Conservation (phyloP, 2,329 filamentous ascomycete species). For the Ascosphaera aggregata region DNA sequence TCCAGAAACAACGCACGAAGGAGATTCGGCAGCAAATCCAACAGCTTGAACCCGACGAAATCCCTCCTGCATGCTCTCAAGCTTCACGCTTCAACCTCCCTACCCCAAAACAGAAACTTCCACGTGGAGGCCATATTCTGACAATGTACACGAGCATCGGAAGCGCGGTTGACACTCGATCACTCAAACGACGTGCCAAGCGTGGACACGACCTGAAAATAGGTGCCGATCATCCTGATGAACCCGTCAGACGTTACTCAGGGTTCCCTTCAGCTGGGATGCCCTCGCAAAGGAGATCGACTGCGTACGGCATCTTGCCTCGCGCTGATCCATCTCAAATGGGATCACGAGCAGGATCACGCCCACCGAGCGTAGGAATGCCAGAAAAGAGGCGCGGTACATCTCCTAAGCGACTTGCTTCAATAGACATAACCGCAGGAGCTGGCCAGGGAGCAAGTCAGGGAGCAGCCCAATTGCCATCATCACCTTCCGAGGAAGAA, state of each 20-base stretch:
- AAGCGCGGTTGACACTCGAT: background rate
- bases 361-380: background rate
- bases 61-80: slow-evolving; percentile 62
- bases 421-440: background rate
- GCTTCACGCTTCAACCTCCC: slow-evolving; percentile 22
- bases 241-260: background rate
- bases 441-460: too few relatives aligned
- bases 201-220: background rate
- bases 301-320: slow-evolving; percentile 12
- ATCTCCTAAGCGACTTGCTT: background rate
- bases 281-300: slow-evolving; percentile 25
- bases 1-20: slow-evolving; percentile 49
- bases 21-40: slow-evolving; percentile 52
- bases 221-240: background rate
- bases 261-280: background rate
- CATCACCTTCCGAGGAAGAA: background rate
- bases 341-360: background rate
- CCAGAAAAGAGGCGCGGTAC: background rate
- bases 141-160: background rate
- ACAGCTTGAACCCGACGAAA: slow-evolving; percentile 45
- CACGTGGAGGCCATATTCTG: background rate
- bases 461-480: background rate
- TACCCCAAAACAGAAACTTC: background rate
- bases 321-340: slow-evolving; percentile 3
- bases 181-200: background rate